These are phyloP conservation scores for Calvatia gigantea DNA, from an alignment of 768 basidiomycete species.

Conservation along the genomic window DNA sequence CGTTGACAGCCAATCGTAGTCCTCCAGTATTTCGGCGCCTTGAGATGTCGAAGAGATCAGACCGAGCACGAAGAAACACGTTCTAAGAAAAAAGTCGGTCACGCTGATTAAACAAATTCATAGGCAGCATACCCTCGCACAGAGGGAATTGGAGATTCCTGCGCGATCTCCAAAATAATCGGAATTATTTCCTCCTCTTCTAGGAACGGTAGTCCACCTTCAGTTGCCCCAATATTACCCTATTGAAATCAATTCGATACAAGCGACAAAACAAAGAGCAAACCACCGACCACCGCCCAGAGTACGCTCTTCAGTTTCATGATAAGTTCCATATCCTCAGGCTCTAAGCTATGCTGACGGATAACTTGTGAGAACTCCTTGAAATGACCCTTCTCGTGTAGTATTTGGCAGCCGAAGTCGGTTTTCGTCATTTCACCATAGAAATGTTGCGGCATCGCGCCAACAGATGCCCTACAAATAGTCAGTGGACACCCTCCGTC, in stretches of 20 bases:
- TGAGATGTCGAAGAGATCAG: constrained; percentile 88
- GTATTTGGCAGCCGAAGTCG: constrained; percentile 86
- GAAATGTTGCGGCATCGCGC: constrained; percentile 90
- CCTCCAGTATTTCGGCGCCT: constrained; percentile 91
- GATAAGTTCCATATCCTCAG: constrained; percentile 78
- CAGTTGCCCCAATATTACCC: constrained; percentile 93
- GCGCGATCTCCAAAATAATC: constrained; percentile 86
- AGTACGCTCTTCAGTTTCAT: constrained; percentile 90
- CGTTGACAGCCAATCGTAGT: constrained; percentile 92
- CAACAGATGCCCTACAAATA: constrained; percentile 65
- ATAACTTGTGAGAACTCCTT: constrained; percentile 89
- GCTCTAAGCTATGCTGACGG: constrained; percentile 80
- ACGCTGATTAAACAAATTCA: neutral
- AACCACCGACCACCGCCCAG: constrained; percentile 97
- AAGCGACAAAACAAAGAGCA: constrained; percentile 26
- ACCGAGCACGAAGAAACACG: constrained; percentile 94
- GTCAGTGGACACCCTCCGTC: neutral
- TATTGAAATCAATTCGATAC: constrained; percentile 25
- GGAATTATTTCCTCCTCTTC: constrained; percentile 96
- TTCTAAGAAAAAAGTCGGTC: constrained; percentile 44
- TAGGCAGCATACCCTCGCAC: constrained; percentile 74
- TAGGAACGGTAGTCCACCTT: constrained; percentile 89
- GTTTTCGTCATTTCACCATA: constrained; percentile 99
- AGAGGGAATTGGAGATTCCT: constrained; percentile 84
- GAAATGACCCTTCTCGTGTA: constrained; percentile 91